A percentile compares a stretch with the other conserved stretches of the same genome.
Conservation (phyloP, 306 rosid species). For the Corylus heterophylla region DNA sequence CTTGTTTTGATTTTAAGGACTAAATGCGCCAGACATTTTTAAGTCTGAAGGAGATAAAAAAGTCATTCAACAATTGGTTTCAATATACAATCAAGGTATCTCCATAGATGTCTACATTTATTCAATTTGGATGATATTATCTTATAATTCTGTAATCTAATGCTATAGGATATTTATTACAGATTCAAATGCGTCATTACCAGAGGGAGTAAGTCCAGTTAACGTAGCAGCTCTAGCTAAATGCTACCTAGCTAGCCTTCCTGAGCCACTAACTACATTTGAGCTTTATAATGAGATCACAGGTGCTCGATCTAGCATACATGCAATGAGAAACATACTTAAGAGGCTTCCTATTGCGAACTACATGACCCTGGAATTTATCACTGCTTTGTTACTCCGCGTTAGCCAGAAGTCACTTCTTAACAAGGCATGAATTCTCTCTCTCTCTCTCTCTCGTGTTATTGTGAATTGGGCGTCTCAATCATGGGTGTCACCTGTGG, state of each 20-base stretch:
- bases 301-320: slow-evolving; percentile 72
- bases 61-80: slow-evolving; percentile 79
- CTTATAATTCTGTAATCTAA: slow-evolving; percentile 13
- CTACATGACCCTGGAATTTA: slow-evolving; percentile 89
- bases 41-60: slow-evolving; percentile 85
- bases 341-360: slow-evolving; percentile 83
- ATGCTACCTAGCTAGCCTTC: slow-evolving; percentile 93
- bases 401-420: slow-evolving; percentile 87
- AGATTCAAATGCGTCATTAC: slow-evolving; percentile 75
- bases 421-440: slow-evolving; percentile 63
- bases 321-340: slow-evolving; percentile 70
- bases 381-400: slow-evolving; percentile 80
- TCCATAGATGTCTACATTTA: slow-evolving; percentile 23
- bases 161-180: slow-evolving; percentile 24
- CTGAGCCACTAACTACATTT: slow-evolving; percentile 83
- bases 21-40: slow-evolving; percentile 68
- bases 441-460: slow-evolving; percentile 13
- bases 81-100: slow-evolving; percentile 84
- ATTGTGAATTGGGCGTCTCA: background rate
- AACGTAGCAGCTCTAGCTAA: slow-evolving; percentile 84
- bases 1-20: slow-evolving; percentile 50
- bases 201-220: slow-evolving; percentile 78
- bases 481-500: background rate
- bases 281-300: slow-evolving; percentile 78
- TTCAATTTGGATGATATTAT: slow-evolving; percentile 23